These are phyloP conservation scores for Cynanchum wilfordii DNA, from an alignment of 257 asterid genomes.

Conservation along the genomic window DNA sequence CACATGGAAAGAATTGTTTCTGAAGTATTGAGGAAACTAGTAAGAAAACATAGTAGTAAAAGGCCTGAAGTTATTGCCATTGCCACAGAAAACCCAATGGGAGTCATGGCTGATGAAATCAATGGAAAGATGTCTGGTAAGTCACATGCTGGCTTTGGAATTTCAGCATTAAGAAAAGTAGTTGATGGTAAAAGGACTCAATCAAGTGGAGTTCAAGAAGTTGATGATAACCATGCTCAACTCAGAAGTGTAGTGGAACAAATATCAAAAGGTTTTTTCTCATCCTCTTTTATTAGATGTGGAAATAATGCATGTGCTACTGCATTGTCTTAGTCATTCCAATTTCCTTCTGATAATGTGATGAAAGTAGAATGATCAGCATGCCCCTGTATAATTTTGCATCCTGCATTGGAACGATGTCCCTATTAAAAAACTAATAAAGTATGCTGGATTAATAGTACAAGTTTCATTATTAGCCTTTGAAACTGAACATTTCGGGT, in stretches of 20 bases:
- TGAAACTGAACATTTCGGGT: background rate
- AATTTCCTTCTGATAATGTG: background rate
- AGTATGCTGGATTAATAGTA: background rate
- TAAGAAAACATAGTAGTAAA: constrained; percentile 88
- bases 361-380: background rate
- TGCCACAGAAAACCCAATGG: constrained; percentile 82
- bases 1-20: constrained; percentile 94
- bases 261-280: constrained; percentile 55
- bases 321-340: background rate
- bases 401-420: background rate
- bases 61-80: constrained; percentile 88
- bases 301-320: background rate
- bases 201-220: constrained; percentile 38
- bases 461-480: background rate
- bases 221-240: constrained; percentile 28
- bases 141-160: constrained; percentile 39
- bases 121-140: constrained; percentile 62
- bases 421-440: background rate
- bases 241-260: constrained; percentile 30
- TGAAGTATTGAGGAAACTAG: constrained; percentile 87
- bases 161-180: constrained; percentile 50
- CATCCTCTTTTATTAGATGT: constrained; percentile 12
- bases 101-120: constrained; percentile 80
- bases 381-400: background rate
- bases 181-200: constrained; percentile 46